Conservation (phyloP, 2,329 filamentous ascomycete species). For the Magnaporthales sp. region DNA sequence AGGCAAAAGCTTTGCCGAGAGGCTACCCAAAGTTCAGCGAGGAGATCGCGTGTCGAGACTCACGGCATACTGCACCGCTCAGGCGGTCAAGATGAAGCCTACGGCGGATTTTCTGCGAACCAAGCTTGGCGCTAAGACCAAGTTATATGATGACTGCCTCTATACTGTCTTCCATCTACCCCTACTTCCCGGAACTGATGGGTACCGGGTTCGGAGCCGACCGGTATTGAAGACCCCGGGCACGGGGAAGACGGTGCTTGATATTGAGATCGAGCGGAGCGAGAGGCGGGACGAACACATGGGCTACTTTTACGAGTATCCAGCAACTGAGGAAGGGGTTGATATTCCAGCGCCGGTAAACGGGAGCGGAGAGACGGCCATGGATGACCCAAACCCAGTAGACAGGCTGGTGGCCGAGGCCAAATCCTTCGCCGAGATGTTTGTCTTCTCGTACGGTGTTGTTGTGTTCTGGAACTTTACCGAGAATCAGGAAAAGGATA, state of each 20-base stretch:
- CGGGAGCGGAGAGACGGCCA: slow-evolving; percentile 11
- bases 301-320: slow-evolving; percentile 72
- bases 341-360: not conserved
- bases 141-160: slow-evolving; percentile 94
- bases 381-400: slow-evolving; percentile 31
- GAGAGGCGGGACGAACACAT: slow-evolving; percentile 85
- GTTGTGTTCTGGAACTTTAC: slow-evolving; percentile 99
- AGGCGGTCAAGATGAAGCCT: slow-evolving; percentile 81
- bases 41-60: slow-evolving; percentile 82
- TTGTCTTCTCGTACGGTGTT: slow-evolving; percentile 93
- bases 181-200: slow-evolving; percentile 74
- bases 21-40: slow-evolving; percentile 78
- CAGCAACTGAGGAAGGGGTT: slow-evolving; percentile 15
- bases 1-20: slow-evolving; percentile 89
- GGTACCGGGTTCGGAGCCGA: slow-evolving; percentile 81
- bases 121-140: slow-evolving; percentile 83
- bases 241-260: slow-evolving; percentile 77
- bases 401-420: slow-evolving; percentile 60
- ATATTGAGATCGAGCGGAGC: slow-evolving; percentile 92
- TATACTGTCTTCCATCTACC: slow-evolving; percentile 94
- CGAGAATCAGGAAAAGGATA: slow-evolving; percentile 88
- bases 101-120: slow-evolving; percentile 85
- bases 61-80: slow-evolving; percentile 93
- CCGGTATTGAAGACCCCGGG: slow-evolving; percentile 89
- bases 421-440: slow-evolving; percentile 86